Evolutionary conservation across 345 rosid species (phyloP).

Genomic region (Camelina neglecta): DNA sequence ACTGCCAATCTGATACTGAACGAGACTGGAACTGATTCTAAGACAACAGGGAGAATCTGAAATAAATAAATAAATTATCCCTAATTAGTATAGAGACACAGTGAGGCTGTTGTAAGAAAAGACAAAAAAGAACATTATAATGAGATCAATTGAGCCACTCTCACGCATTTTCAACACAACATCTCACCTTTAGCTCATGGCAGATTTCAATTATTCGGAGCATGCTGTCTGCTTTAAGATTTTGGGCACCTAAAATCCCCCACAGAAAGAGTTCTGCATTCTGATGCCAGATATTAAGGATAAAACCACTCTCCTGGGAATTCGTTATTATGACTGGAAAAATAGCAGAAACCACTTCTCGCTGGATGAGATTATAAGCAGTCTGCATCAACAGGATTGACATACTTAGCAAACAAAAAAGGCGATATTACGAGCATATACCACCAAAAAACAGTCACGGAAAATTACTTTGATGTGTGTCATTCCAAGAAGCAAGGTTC

Average conservation of each 20-base stretch:
- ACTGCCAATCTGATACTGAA: conserved; percentile 78
- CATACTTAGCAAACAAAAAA: conserved; percentile 31
- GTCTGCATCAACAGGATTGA: conserved; percentile 58
- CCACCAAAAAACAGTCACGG: conserved; percentile 1
- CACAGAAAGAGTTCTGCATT: conserved; percentile 72
- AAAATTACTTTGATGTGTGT: conserved; percentile 70
- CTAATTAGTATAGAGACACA: conserved; percentile 11
- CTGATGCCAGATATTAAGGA: conserved; percentile 78
- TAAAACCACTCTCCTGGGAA: conserved; percentile 55
- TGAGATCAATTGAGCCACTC: background rate
- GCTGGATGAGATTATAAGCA: conserved; percentile 77
- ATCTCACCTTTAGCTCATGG: conserved; percentile 79
- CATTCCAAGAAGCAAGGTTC: conserved; percentile 86
- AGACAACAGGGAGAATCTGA: conserved; percentile 74
- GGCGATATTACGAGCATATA: conserved; percentile 13
- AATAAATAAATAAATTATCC: background rate
- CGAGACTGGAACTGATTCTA: conserved; percentile 77
- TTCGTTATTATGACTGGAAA: conserved; percentile 68
- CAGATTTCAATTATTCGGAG: conserved; percentile 69
- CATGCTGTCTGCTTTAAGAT: conserved; percentile 60
- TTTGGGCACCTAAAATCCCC: conserved; percentile 67
- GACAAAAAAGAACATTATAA: background rate
- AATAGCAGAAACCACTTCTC: conserved; percentile 66
- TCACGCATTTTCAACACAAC: background rate
- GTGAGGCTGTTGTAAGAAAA: conserved; percentile 7